These are phyloP conservation scores for Scheffersomyces ergatensis DNA, from an alignment of 805 yeast genomes.

Conservation along the genomic window DNA sequence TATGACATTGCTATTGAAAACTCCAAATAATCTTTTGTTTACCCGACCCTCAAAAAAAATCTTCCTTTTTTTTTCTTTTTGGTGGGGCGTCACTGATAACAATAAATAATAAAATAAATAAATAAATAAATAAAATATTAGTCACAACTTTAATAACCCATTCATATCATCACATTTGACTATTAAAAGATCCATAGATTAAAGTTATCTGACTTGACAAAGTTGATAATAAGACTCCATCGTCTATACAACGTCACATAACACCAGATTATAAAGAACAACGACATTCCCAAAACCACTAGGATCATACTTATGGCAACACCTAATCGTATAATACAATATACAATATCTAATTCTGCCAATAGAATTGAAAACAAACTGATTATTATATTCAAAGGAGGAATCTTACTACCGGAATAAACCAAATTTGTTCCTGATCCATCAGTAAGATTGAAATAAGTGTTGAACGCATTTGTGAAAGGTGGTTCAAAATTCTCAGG, in stretches of 20 bases:
- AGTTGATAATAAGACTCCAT: conserved; percentile 9
- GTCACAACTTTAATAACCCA: too few relatives aligned
- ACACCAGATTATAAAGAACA: conserved; percentile 12
- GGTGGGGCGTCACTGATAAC: too few relatives aligned
- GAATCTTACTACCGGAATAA: neutral
- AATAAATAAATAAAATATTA: too few relatives aligned
- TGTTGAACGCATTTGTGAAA: conserved; percentile 15
- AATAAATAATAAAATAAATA: too few relatives aligned
- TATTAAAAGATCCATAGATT: too few relatives aligned
- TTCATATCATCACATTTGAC: too few relatives aligned
- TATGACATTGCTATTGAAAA: too few relatives aligned
- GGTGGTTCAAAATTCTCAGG: conserved; percentile 27
- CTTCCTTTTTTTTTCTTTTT: too few relatives aligned
- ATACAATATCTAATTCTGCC: conserved; percentile 15
- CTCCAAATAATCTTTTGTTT: too few relatives aligned
- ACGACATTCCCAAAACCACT: conserved; percentile 7
- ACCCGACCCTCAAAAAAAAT: too few relatives aligned
- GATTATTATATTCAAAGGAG: neutral
- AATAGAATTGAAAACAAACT: conserved; percentile 3
- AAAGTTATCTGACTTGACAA: neutral
- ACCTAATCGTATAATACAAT: conserved; percentile 13
- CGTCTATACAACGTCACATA: conserved; percentile 10
- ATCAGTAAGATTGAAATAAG: conserved; percentile 8
- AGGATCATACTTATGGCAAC: conserved; percentile 12
- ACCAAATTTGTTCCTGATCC: conserved; percentile 1